A percentile compares a stretch with the other conserved stretches of the same genome.
Evolutionary conservation across 192 early-diverging fungal genomes (phyloP).

Genomic region (Glomus cerebriforme): DNA sequence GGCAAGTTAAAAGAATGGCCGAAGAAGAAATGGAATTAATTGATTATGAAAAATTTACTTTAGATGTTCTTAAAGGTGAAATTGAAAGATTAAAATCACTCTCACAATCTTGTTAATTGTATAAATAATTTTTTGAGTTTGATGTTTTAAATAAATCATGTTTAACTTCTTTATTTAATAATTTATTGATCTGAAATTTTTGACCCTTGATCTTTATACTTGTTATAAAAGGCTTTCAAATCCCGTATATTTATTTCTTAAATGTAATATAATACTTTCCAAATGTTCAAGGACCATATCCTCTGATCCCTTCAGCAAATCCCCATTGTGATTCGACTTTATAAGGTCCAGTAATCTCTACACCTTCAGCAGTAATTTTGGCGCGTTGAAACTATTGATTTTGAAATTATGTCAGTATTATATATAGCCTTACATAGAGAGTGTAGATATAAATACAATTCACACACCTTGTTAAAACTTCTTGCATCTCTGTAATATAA

Average conservation of each 20-base stretch:
- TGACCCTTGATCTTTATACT: too few relatives aligned
- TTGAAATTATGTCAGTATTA: constrained; percentile 23
- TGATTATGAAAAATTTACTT: constrained; percentile 23
- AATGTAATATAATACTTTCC: background rate
- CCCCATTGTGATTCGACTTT: constrained; percentile 86
- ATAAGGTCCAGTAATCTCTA: constrained; percentile 87
- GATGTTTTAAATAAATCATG: background rate
- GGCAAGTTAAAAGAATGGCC: constrained; percentile 26
- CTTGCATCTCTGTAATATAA: constrained; percentile 95
- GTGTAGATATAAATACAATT: background rate
- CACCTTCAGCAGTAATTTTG: constrained; percentile 81
- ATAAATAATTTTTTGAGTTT: background rate
- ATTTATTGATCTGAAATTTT: too few relatives aligned
- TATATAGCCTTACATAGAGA: background rate
- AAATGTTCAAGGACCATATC: background rate
- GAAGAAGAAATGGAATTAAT: constrained; percentile 30
- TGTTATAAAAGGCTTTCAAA: too few relatives aligned
- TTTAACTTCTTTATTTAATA: background rate
- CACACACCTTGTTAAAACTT: constrained; percentile 84
- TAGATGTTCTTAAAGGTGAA: constrained; percentile 24
- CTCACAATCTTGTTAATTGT: background rate
- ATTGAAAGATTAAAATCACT: constrained; percentile 17
- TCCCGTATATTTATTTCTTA: background rate
- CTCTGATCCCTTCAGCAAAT: background rate
- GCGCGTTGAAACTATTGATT: constrained; percentile 80